A percentile compares a stretch with the other conserved stretches of the same genome.
These are phyloP conservation scores for Brasenia schreberi DNA, from an alignment of 164 flowering plant species.

Conservation along the genomic window DNA sequence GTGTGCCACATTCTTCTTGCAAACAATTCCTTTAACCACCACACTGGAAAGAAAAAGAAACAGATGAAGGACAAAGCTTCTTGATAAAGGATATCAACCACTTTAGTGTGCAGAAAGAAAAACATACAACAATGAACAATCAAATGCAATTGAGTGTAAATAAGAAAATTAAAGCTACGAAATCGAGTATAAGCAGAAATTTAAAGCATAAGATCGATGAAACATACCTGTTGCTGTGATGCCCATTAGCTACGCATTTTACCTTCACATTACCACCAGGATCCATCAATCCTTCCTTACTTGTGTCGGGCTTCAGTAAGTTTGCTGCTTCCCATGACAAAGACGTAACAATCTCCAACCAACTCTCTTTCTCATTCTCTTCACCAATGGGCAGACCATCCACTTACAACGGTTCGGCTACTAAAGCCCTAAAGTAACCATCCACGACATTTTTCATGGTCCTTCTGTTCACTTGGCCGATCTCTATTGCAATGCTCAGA, in stretches of 20 bases:
- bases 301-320: conserved; percentile 85
- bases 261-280: conserved; percentile 98
- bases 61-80: too few species aligned
- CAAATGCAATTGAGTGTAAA: too few species aligned
- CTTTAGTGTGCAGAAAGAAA: too few species aligned
- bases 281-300: conserved; percentile 96
- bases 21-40: conserved; percentile 89
- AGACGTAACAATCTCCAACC: conserved; percentile 88
- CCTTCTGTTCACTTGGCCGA: conserved; percentile 53
- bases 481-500: conserved; percentile 65
- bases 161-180: too few species aligned
- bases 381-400: conserved; percentile 65
- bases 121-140: too few species aligned
- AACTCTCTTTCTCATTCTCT: conserved; percentile 52
- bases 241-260: conserved; percentile 89
- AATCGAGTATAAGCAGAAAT: neutral
- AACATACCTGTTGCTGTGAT: conserved; percentile 56
- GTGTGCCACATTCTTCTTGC: conserved; percentile 98
- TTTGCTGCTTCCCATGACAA: conserved; percentile 98
- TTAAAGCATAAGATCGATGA: too few species aligned
- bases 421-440: conserved; percentile 93
- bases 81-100: too few species aligned
- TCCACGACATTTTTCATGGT: conserved; percentile 89
- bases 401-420: conserved; percentile 82
- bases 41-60: conserved; percentile 20